Percentiles rank a stretch among this genome's conserved stretches.
Conservation (phyloP, 2,329 filamentous ascomycete species). For the Aspergillus fijiensis region DNA sequence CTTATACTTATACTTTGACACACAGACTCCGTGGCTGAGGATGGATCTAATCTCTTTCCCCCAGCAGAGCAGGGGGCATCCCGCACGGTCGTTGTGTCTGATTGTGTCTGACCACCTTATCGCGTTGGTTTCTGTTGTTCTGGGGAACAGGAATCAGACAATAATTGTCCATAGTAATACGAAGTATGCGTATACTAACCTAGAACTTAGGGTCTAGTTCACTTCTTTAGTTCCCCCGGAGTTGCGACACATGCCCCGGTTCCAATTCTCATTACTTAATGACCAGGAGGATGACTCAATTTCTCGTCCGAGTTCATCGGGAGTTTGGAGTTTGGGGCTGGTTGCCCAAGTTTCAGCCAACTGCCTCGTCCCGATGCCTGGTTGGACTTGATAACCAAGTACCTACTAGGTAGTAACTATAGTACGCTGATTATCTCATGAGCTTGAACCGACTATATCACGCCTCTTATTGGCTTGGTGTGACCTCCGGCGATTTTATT, state of each 20-base stretch:
- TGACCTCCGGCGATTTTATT: not conserved
- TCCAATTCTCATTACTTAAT: conserved; percentile 14
- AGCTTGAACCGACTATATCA: not conserved
- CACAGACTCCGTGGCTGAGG: not conserved
- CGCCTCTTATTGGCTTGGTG: not conserved
- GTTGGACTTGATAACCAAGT: too few relatives aligned
- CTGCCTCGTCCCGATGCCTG: not conserved
- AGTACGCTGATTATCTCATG: not conserved
- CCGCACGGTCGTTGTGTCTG: not conserved
- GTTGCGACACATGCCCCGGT: not conserved
- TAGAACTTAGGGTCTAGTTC: not conserved
- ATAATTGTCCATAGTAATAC: not conserved
- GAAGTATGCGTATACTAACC: not conserved
- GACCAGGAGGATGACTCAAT: conserved; percentile 3
- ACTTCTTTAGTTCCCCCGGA: not conserved
- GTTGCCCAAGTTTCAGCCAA: not conserved
- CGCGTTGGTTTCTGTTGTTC: not conserved
- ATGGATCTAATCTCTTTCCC: not conserved
- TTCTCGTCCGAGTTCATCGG: not conserved
- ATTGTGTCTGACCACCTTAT: too few relatives aligned
- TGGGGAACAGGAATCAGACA: not conserved
- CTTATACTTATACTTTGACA: too few relatives aligned
- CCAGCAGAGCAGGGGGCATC: not conserved
- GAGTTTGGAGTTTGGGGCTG: not conserved
- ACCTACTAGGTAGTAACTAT: too few relatives aligned